Evolutionary conservation across 2,329 filamentous ascomycete genomes (phyloP).

Genomic region (Paecilomyces fulvus): DNA sequence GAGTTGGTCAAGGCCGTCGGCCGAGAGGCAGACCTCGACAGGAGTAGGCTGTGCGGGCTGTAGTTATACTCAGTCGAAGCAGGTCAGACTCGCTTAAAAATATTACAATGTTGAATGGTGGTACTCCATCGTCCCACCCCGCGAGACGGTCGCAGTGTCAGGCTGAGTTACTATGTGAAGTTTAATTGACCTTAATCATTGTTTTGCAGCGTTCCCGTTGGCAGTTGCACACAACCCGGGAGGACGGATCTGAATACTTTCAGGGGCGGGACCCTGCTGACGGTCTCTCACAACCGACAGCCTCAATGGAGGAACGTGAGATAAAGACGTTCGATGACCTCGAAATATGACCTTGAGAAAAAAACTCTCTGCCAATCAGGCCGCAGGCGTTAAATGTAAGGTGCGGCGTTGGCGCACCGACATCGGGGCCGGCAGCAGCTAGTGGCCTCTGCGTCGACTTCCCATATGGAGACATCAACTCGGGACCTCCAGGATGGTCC

Average conservation of each 20-base stretch:
- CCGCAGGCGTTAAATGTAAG: constrained; percentile 7
- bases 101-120: background rate
- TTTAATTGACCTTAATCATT: background rate
- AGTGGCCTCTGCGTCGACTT: background rate
- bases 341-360: constrained; percentile 15
- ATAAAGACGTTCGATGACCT: constrained; percentile 18
- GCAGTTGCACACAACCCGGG: background rate
- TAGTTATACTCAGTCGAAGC: no score
- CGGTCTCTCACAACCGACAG: background rate
- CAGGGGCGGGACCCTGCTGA: constrained; percentile 2
- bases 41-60: background rate
- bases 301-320: constrained; percentile 11
- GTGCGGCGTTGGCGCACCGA: constrained; percentile 17
- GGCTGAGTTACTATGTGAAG: background rate
- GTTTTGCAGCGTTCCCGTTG: background rate
- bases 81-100: background rate
- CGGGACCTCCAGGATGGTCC: background rate
- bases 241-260: background rate
- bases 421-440: constrained; percentile 13
- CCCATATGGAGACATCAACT: background rate
- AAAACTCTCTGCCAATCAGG: constrained; percentile 13
- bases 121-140: background rate
- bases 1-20: background rate
- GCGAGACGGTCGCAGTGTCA: background rate
- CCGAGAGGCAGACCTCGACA: background rate